phyloP scores from a whole-genome alignment of 495 filamentous ascomycete species.

The Lophium mytilinum region DNA sequence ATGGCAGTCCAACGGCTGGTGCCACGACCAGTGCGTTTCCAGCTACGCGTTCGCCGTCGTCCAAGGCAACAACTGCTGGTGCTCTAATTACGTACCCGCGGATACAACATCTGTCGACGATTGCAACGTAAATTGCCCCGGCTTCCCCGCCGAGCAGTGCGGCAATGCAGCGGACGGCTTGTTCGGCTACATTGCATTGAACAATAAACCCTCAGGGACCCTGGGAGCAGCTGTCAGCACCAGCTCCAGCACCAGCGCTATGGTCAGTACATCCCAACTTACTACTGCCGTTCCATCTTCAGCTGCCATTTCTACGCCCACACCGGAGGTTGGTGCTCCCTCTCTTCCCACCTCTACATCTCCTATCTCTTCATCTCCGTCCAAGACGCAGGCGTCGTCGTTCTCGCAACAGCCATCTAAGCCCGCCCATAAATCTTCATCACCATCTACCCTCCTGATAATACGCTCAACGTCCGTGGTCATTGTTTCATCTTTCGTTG shows the following conservation, averaged over 20 bases:
- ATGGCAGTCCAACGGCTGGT: constrained; percentile 62
- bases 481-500: neutral
- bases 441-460: constrained; percentile 3
- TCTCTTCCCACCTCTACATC: neutral
- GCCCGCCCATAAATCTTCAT: neutral
- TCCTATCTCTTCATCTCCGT: constrained; percentile 4
- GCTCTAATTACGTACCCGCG: constrained; percentile 58
- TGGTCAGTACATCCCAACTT: constrained; percentile 6
- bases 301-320: neutral
- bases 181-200: constrained; percentile 53
- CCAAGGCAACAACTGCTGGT: constrained; percentile 62
- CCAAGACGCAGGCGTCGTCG: constrained; percentile 1
- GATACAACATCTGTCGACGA: constrained; percentile 36
- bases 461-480: neutral
- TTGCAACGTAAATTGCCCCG: constrained; percentile 56
- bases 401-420: neutral
- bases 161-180: constrained; percentile 46
- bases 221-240: constrained; percentile 14
- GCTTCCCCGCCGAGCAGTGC: constrained; percentile 57
- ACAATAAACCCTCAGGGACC: constrained; percentile 43
- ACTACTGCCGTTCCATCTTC: neutral
- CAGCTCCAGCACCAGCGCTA: neutral
- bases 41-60: constrained; percentile 61
- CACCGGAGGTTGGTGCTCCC: neutral
- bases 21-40: constrained; percentile 44